Base-by-base conservation (phyloP, 305 asterid genomes). In the Petunia hybrid region DNA sequence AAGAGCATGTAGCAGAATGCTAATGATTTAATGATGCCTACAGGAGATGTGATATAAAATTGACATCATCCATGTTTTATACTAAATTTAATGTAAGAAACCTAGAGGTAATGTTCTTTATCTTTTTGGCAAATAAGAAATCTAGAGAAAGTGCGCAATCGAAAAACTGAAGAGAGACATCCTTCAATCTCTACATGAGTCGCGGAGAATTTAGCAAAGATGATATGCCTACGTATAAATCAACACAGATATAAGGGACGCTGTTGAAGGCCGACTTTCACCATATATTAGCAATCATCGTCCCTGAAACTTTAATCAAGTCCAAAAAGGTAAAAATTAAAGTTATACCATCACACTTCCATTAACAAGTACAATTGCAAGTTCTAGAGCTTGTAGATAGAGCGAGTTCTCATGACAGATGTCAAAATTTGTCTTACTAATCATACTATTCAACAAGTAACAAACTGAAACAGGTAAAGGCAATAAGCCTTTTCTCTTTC, bases 171-270 rank as follows among this genome's bases (percentile, higher is more conserved):
- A 71, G 61, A 51, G 36, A 73, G 46, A 73, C 48, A 71, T 70
- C 0, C 14, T 14, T 51, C 78, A 36, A 73, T 36, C 7, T 73
- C 51, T 51, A 35, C 62, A 73, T 12, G 0, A 73, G 45, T 12
- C 12, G 43, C 45, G 38, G 41, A 48, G 42, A 73, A 73, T 51
- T 51, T 35, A 40, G 2, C 36, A 48, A 35, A 71, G 46, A 71
- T 48, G 62, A 48, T 48, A 73, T 73, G 45, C 78, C 78, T 55
- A 35, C 60, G 10, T 48, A 48, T 71, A 73, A 48, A 73, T 36
- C 36, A 35, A 73, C 31, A 51, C 46, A 3, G 13, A 36, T 36
- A 73, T 7, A 51, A 36, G 63, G 63, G 78, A 51, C 14, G 63
- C 31, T 31, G 43, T 6, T 73, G 36, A 51, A 59, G 53, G 5